A percentile compares a stretch with the other conserved stretches of the same genome.
These are phyloP conservation scores for Miamiensis avidus DNA, from an alignment of 169 alveolate species.

Conservation along the genomic window DNA sequence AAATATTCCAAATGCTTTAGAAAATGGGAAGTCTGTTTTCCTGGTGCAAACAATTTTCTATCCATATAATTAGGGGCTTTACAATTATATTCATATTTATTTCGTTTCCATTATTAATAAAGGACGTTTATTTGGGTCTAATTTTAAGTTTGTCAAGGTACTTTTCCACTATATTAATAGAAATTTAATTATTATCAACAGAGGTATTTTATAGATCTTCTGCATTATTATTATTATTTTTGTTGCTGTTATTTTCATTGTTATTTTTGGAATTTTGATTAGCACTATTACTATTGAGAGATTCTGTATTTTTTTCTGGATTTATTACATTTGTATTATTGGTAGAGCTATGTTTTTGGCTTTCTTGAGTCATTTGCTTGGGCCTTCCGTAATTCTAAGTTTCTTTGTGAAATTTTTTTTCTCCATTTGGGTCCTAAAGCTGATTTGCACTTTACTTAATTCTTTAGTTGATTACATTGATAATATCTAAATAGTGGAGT, in stretches of 20 bases:
- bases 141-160: neutral
- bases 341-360: too few relatives aligned
- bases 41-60: slow-evolving; percentile 13
- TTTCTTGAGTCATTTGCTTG: too few relatives aligned
- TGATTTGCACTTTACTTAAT: neutral
- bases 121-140: neutral
- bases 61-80: slow-evolving; percentile 25
- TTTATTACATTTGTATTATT: too few relatives aligned
- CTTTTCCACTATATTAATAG: neutral
- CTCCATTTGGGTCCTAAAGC: too few relatives aligned
- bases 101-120: neutral
- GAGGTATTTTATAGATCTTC: too few relatives aligned
- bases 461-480: slow-evolving; percentile 17
- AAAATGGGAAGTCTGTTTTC: slow-evolving; percentile 1
- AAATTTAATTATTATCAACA: neutral
- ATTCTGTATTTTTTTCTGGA: too few relatives aligned
- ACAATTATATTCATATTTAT: neutral
- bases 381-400: too few relatives aligned
- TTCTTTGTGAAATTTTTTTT: too few relatives aligned
- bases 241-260: neutral
- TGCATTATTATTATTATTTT: neutral
- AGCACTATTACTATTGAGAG: too few relatives aligned
- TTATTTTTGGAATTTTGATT: neutral
- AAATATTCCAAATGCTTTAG: slow-evolving; percentile 11
- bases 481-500: slow-evolving; percentile 11